These are phyloP conservation scores for Tulasnella sp. DNA, from an alignment of 768 basidiomycete species.

Conservation along the genomic window DNA sequence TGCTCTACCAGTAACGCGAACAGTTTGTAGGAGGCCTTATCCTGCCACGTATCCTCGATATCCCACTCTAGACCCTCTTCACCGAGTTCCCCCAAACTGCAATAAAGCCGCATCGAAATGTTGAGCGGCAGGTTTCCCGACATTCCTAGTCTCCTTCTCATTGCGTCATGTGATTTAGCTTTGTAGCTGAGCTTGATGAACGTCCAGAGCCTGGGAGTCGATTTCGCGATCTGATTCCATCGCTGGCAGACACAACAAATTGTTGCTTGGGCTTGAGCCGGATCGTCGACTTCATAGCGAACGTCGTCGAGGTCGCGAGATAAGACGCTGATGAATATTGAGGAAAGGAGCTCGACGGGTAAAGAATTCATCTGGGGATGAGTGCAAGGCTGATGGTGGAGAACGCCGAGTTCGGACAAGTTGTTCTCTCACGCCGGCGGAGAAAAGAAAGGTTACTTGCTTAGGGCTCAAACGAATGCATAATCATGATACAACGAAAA, in stretches of 20 bases:
- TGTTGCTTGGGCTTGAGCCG: neutral
- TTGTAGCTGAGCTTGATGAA: neutral
- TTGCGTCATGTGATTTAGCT: neutral
- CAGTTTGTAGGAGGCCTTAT: neutral
- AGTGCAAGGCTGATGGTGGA: too few species aligned
- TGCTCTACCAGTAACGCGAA: neutral
- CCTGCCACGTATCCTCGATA: too few species aligned
- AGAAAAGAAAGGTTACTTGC: neutral
- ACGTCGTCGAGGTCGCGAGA: neutral
- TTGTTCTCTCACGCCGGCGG: neutral
- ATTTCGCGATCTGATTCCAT: neutral
- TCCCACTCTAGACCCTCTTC: too few species aligned
- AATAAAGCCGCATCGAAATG: neutral
- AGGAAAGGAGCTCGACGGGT: neutral
- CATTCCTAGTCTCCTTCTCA: neutral
- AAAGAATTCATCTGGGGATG: neutral
- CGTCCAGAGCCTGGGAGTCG: neutral
- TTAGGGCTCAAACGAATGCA: neutral
- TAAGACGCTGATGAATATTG: neutral
- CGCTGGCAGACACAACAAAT: neutral
- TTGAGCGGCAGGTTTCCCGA: neutral
- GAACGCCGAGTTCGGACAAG: neutral
- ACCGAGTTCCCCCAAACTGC: too few species aligned
- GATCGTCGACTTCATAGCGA: neutral
- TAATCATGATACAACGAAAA: constrained; percentile 9